Conservation (phyloP, 352 stramenopile species). For the Globisporangium nagaii region DNA sequence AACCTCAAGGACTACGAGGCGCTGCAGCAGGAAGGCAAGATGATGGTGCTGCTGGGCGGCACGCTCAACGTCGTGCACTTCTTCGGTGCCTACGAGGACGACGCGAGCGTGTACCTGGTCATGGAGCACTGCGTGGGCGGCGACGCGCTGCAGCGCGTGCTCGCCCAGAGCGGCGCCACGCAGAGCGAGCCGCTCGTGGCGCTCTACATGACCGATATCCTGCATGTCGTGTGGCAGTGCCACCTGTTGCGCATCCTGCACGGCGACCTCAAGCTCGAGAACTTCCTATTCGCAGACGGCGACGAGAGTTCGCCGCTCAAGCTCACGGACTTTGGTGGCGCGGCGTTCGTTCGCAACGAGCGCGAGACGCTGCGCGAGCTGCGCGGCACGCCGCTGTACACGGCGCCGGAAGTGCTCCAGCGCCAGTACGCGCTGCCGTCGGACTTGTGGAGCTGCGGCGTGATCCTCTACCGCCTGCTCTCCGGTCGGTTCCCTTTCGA, state of each 20-base stretch:
- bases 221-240: slow-evolving; percentile 79
- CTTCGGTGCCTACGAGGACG: slow-evolving; percentile 76
- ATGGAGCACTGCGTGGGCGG: slow-evolving; percentile 79
- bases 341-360: slow-evolving; percentile 45
- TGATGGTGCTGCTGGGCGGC: slow-evolving; percentile 72
- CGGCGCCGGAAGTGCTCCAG: slow-evolving; percentile 59
- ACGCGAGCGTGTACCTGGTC: slow-evolving; percentile 64
- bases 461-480: slow-evolving; percentile 71
- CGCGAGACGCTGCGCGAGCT: slow-evolving; percentile 37
- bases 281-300: slow-evolving; percentile 68
- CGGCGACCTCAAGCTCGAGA: slow-evolving; percentile 75
- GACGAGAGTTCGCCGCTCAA: slow-evolving; percentile 63
- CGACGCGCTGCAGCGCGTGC: slow-evolving; percentile 40
- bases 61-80: slow-evolving; percentile 83
- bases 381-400: slow-evolving; percentile 68
- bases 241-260: slow-evolving; percentile 70
- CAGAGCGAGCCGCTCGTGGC: slow-evolving; percentile 34
- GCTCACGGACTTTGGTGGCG: slow-evolving; percentile 73
- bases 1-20: slow-evolving; percentile 54
- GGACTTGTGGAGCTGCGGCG: slow-evolving; percentile 74
- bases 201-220: slow-evolving; percentile 68
- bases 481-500: slow-evolving; percentile 62
- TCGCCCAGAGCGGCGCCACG: not conserved
- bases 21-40: slow-evolving; percentile 62
- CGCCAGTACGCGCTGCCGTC: slow-evolving; percentile 62